phyloP scores from a whole-genome alignment of 1,284 basidiomycete species.

The Mycena citricolor region DNA sequence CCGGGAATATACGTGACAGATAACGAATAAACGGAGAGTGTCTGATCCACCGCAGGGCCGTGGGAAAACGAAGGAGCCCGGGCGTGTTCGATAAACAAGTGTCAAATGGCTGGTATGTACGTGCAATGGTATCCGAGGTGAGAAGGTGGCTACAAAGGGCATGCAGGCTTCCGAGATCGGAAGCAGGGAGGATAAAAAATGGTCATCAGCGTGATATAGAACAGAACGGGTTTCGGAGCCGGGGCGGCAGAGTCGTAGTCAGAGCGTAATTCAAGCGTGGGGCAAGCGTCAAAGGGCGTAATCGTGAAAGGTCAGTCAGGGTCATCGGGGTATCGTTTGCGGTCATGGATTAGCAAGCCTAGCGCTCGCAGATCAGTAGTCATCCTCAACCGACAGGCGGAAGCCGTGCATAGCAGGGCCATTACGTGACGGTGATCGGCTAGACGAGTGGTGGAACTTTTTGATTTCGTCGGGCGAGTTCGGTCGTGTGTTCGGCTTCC shows the following conservation, averaged over 20 bases:
- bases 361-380: conserved; percentile 1
- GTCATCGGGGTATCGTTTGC: conserved; percentile 6
- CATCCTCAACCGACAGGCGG: conserved; percentile 13
- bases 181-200: conserved; percentile 7
- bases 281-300: background rate
- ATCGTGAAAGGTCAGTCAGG: background rate
- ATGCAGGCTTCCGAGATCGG: conserved; percentile 10
- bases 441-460: background rate
- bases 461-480: too few species aligned
- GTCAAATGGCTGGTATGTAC: conserved; percentile 25
- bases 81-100: conserved; percentile 23
- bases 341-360: background rate
- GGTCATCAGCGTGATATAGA: conserved; percentile 3
- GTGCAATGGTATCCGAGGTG: conserved; percentile 19
- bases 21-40: conserved; percentile 1
- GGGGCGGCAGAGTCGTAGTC: background rate
- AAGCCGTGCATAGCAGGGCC: conserved; percentile 10
- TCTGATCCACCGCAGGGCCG: background rate
- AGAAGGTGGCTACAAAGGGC: conserved; percentile 19
- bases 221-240: background rate
- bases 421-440: conserved; percentile 19
- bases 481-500: too few species aligned
- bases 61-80: conserved; percentile 11
- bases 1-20: conserved; percentile 13
- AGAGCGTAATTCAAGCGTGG: background rate